Base-by-base conservation (phyloP, 148 eudicot genomes). In the Fagopyrum esculentum region DNA sequence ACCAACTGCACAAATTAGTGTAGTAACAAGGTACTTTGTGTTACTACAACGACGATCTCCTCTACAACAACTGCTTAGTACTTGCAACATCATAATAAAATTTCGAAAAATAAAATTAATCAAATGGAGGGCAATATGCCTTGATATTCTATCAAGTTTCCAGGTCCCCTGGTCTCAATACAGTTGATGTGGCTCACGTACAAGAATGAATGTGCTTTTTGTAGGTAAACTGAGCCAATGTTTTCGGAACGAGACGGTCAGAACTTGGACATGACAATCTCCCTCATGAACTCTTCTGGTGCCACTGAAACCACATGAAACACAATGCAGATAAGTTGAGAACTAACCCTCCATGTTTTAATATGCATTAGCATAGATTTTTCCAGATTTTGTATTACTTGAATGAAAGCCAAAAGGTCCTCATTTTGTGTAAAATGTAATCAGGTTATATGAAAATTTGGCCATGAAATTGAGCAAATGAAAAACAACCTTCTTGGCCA, bases 211-310 rank as follows among this genome's bases (percentile, higher is more conserved):
- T 57, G 29, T 57, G 29, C 9, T 6, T 57, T 35, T 57, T 57
- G 30, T 19, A 19, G 63, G 63, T 57, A 57, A 19, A 57, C 22
- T 15, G 59, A 55, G 5, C 19, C 59, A 55, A n/a, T 63, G 69
- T 63, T 63, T 43, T 66, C 6, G 19, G n/a, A 35, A 35, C 40
- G 3, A 66, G 45, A 40, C 6, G 71, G 47, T 66, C 71, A 82
- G 51, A 83, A 83, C 16, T 83, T 79, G n/a, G 74, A 56, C 73
- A 79, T 63, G 45, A 83, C 75, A 29, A 83, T 79, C 55, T 72
- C 80, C 45, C 85, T 73, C 85, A 80, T 83, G 80, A 79, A 83
- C 43, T 83, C 82, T 77, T 83, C 82, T 12, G 85, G 85, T 44
- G 85, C 85, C 77, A 76, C 74, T 46, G 52, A 29, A 26, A 68